These are phyloP conservation scores for Mariannaea sp. DNA, from an alignment of 2,329 filamentous ascomycete species.

Conservation along the genomic window DNA sequence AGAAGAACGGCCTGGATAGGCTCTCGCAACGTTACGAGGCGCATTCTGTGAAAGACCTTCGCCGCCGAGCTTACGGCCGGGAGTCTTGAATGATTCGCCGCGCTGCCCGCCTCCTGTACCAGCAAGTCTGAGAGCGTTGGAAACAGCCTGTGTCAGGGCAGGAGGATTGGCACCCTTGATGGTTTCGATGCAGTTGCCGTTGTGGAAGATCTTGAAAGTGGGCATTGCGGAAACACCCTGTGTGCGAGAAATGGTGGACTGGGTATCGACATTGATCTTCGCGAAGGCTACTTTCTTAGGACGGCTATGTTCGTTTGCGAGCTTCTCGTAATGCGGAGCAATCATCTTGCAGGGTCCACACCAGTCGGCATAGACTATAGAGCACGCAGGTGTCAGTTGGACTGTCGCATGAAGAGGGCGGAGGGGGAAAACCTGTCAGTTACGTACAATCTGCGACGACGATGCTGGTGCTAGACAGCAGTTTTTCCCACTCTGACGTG, in stretches of 20 bases:
- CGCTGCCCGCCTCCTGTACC: constrained; percentile 47
- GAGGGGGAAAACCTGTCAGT: constrained; percentile 40
- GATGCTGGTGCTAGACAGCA: constrained; percentile 74
- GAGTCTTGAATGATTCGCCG: constrained; percentile 56
- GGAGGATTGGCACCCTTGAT: constrained; percentile 81
- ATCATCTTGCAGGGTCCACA: constrained; percentile 94
- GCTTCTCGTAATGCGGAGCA: constrained; percentile 83
- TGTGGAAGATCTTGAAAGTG: constrained; percentile 90
- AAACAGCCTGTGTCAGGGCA: constrained; percentile 76
- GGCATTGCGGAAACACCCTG: constrained; percentile 89
- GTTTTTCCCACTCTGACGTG: constrained; percentile 69
- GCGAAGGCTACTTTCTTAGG: constrained; percentile 84
- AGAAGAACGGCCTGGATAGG: constrained; percentile 26
- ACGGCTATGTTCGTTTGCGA: constrained; percentile 78
- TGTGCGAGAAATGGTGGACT: constrained; percentile 74
- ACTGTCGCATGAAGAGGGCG: constrained; percentile 1
- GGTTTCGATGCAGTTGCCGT: constrained; percentile 72
- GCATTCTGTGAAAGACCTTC: constrained; percentile 22
- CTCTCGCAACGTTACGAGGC: constrained; percentile 21
- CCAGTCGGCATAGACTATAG: constrained; percentile 89
- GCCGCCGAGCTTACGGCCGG: constrained; percentile 63
- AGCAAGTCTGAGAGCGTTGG: constrained; percentile 65
- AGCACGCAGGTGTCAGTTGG: constrained; percentile 36
- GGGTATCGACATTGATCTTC: constrained; percentile 88
- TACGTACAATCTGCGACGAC: constrained; percentile 94